Conservation (phyloP, 208 protist species). For the Acanthamoeba lugdunensis region DNA sequence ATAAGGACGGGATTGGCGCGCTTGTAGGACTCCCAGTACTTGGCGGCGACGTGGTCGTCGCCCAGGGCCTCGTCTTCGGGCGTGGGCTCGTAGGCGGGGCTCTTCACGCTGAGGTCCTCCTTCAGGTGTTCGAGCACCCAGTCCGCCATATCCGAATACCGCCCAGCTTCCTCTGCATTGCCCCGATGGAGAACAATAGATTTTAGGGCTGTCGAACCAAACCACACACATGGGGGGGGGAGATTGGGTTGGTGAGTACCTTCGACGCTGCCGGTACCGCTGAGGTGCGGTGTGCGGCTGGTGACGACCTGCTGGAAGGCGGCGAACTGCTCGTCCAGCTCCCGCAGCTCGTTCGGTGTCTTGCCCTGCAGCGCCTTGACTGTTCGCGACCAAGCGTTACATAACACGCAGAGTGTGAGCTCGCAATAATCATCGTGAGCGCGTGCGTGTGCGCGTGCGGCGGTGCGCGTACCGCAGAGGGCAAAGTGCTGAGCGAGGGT, state of each 20-base stretch:
- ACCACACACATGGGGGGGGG: too few relatives aligned
- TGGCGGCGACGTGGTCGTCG: conserved; percentile 45
- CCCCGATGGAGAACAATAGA: too few relatives aligned
- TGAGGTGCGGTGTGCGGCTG: conserved; percentile 33
- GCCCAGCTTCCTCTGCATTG: not conserved
- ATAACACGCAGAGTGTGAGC: too few relatives aligned
- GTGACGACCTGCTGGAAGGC: conserved; percentile 45
- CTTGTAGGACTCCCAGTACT: conserved; percentile 50
- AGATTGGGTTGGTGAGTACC: too few relatives aligned
- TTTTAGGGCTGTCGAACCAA: too few relatives aligned
- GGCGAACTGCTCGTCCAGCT: conserved; percentile 50
- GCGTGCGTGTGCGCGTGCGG: not conserved
- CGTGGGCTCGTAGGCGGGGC: conserved; percentile 30
- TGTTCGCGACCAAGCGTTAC: not conserved
- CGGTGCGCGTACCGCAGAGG: not conserved
- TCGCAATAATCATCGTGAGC: too few relatives aligned
- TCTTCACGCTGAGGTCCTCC: conserved; percentile 49
- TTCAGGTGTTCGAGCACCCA: conserved; percentile 35
- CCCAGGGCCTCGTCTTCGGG: conserved; percentile 41
- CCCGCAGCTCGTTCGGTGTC: not conserved
- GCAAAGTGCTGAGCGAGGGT: conserved; percentile 43
- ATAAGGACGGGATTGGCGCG: not conserved
- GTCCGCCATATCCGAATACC: conserved; percentile 2
- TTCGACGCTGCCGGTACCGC: conserved; percentile 27
- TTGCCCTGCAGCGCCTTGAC: conserved; percentile 40